Base-by-base conservation (phyloP, 2,329 filamentous ascomycete species). In the Nectriaceae sp. region DNA sequence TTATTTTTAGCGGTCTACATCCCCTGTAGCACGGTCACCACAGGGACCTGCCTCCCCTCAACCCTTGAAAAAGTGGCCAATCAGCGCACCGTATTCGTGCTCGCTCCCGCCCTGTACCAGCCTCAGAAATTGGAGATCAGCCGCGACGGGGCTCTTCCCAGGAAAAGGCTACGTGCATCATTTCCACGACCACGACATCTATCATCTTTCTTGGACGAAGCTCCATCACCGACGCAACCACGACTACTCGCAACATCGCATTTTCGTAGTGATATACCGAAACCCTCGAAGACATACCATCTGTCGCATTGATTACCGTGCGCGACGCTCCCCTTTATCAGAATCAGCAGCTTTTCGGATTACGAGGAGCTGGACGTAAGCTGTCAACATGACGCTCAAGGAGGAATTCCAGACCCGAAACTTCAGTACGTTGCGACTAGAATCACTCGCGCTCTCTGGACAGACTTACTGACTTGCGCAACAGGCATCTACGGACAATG, bases 401-500 rank as follows among this genome's bases (percentile, higher is more conserved):
- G 85, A 88, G 65, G 85, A 88, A 71, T 87, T 89, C 67, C 79
- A 79, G 67, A 86, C 84, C 52, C 78, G 85, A 65, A 89, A 89
- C 74, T 89, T 89, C 73, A 89, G 85, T 88, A 77, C 64, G 84
- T 75, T 52, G 44, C 37, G 37, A 46, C 56, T 43, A 16, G 40
- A 22, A 44, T 42, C 18, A 35, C 37, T 19, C 48, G 47, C 41
- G 43, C 36, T 18, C 33, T 22, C 33, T 16, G 24, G 5, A 38
- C 8, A 4, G 13, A 24, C 44, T 47, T 56, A 59, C 70, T 77
- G 62, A 76, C 63, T 37, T 39, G 42, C 50, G 49, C 24, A 49
- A 49, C 59, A 88, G 85, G 85, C 72, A 88, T 88, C 71, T 88
- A 88, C 64, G 85, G 82, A 70, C 85, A 88, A 85, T 88, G 85